phyloP scores from a whole-genome alignment of 2,329 filamentous ascomycete species.

The Penicillium sp. region DNA sequence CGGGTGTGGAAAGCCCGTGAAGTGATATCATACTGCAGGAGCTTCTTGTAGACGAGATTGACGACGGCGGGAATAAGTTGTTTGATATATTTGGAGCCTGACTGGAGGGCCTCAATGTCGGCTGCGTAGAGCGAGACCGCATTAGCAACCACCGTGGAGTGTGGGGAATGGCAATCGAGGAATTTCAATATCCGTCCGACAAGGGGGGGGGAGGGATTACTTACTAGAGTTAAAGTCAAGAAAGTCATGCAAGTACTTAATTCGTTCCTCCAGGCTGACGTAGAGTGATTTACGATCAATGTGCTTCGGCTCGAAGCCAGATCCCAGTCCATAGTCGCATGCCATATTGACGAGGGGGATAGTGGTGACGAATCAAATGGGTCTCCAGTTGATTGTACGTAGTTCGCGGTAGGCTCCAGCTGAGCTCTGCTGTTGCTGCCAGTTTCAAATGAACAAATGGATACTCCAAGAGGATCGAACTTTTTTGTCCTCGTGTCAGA shows the following conservation, averaged over 20 bases:
- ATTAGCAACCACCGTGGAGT: not conserved
- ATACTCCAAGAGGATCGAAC: too few relatives aligned
- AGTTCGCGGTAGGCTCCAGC: too few relatives aligned
- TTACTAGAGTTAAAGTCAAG: conserved; percentile 67
- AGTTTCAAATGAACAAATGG: too few relatives aligned
- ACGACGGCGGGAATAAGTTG: conserved; percentile 77
- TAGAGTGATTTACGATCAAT: conserved; percentile 66
- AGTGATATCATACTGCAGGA: conserved; percentile 75
- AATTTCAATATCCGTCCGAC: not conserved
- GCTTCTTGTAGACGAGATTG: conserved; percentile 77
- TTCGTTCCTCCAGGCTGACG: conserved; percentile 61
- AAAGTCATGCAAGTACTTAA: conserved; percentile 68
- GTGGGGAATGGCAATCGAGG: not conserved
- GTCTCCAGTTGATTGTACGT: too few relatives aligned
- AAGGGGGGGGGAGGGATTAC: conserved; percentile 20
- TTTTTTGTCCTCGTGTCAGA: too few relatives aligned
- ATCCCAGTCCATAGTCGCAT: conserved; percentile 11
- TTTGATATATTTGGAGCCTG: conserved; percentile 69
- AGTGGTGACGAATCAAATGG: too few relatives aligned
- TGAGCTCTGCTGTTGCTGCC: too few relatives aligned
- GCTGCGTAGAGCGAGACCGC: conserved; percentile 39
- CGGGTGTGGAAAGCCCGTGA: conserved; percentile 65
- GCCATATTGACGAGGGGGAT: conserved; percentile 7
- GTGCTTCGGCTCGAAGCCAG: conserved; percentile 42
- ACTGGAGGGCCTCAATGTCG: conserved; percentile 64